Base-by-base conservation (phyloP, 805 yeast species). In the Lachancea sp. region DNA sequence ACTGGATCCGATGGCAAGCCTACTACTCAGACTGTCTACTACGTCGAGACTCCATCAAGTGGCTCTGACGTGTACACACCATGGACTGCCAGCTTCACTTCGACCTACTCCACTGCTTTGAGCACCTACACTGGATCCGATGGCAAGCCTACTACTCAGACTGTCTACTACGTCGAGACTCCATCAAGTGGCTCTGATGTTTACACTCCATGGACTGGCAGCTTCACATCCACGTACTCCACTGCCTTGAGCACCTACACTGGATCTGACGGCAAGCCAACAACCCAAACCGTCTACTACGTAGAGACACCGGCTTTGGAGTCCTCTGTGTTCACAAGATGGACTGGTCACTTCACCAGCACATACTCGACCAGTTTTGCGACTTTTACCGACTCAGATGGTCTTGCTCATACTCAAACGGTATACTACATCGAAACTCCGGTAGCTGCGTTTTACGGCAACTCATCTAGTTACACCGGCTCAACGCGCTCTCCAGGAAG, bases 31-130 rank as follows among this genome's bases (percentile, higher is more conserved):
- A 44, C 32, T 15, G 26, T 38, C 9, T 35, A 25, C 35, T 29
- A 35, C 17, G 49, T 48, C 15, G 49, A 48, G 25, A 41, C 49
- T 7, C 50, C 52, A 36, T 11, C 17, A 17, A n/a, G n/a, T n/a
- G n/a, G n/a, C n/a, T n/a, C n/a, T n/a, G n/a, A n/a, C n/a, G n/a
- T n/a, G n/a, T n/a, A n/a, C n/a, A n/a, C n/a, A n/a, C n/a, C n/a
- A n/a, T n/a, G n/a, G n/a, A n/a, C n/a, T n/a, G n/a, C n/a, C n/a
- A n/a, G n/a, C n/a, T n/a, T n/a, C n/a, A n/a, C n/a, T n/a, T n/a
- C n/a, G n/a, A n/a, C n/a, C n/a, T n/a, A n/a, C n/a, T n/a, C n/a
- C n/a, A n/a, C n/a, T n/a, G n/a, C n/a, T n/a, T n/a, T n/a, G n/a
- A n/a, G n/a, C n/a, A n/a, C n/a, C n/a, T n/a, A n/a, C n/a, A n/a